A percentile compares a stretch with the other conserved stretches of the same genome.
phyloP scores from a whole-genome alignment of 169 alveolate species.

The Theileria sp. region DNA sequence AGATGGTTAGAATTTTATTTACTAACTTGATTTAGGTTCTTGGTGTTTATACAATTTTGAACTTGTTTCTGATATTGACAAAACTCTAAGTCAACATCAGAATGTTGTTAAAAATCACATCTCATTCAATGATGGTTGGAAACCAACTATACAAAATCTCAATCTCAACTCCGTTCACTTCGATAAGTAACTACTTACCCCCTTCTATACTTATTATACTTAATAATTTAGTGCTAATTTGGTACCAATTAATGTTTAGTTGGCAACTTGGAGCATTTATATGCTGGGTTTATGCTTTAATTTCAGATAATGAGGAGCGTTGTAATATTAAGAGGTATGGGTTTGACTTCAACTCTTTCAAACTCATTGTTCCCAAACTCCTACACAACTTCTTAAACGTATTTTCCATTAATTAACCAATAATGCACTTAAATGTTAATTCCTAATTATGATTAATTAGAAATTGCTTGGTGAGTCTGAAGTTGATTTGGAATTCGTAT shows the following conservation, averaged over 20 bases:
- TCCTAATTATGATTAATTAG: no score
- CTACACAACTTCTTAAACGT: constrained; percentile 40
- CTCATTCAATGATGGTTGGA: constrained; percentile 56
- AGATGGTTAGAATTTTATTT: constrained; percentile 43
- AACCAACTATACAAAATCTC: constrained; percentile 14
- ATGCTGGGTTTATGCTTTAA: constrained; percentile 59
- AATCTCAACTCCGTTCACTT: constrained; percentile 24
- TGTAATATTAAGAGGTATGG: constrained; percentile 30
- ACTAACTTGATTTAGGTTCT: constrained; percentile 32
- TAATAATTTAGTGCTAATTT: no score
- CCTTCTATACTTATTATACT: no score
- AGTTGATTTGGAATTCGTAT: constrained; percentile 26
- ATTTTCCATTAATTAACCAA: background rate
- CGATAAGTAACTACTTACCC: constrained; percentile 65
- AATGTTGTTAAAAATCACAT: constrained; percentile 51
- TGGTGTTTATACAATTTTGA: constrained; percentile 60
- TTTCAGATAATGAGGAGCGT: constrained; percentile 40
- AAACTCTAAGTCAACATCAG: constrained; percentile 23
- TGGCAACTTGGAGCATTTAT: constrained; percentile 64
- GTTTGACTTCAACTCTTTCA: constrained; percentile 33
- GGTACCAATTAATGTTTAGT: constrained; percentile 21
- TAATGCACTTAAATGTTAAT: background rate
- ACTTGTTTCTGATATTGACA: constrained; percentile 35
- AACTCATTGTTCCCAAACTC: constrained; percentile 26
- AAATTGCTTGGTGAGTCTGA: background rate